Evolutionary conservation across 139 green algal genomes (phyloP), one percentile per base, ranked within the genome.

Genomic region (Desmodesmus armatus): DNA sequence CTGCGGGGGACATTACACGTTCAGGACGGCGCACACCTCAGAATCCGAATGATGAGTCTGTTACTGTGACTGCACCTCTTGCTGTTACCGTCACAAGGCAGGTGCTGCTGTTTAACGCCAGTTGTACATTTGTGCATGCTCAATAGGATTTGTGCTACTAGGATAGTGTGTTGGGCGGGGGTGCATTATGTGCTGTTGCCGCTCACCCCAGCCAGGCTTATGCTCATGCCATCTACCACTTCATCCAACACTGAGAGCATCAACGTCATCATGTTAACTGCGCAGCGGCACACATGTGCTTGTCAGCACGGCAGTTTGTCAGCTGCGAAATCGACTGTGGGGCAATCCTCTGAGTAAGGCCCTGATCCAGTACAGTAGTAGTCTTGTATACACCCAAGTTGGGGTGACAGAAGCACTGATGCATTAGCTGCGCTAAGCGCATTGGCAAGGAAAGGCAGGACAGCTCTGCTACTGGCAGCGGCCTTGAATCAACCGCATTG

Each of bases 171-270:
- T 58, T 0, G n/a, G n/a, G n/a, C n/a, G n/a, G n/a, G n/a, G n/a
- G n/a, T n/a, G n/a, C n/a, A n/a, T n/a, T n/a, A n/a, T n/a, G n/a
- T n/a, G n/a, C n/a, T n/a, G n/a, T n/a, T n/a, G n/a, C n/a, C n/a
- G 11, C 82, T 67, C 72, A 87, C 82, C 82, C 82, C 82, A 13
- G 82, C 82, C 53, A 87, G 67, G 82, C 66, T 83, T 33, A 87
- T 67, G 58, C 5, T 44, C 82, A 87, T 82, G 62, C 82, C 82
- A 13, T 87, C 82, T 43, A 83, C 58, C 25, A 87, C 58, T 29
- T 87, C 72, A n/a, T 87, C 82, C 82, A 87, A 60, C 5, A 87
- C 58, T 0, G 71, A 69, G 21, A 87, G 82, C 71, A 83, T 67
- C 40, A 87, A 72, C 40, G 58, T 76, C 40, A 87, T 87, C 55